Conservation (phyloP, 176 grass and related monocot genomes). For the Puya raimondii region DNA sequence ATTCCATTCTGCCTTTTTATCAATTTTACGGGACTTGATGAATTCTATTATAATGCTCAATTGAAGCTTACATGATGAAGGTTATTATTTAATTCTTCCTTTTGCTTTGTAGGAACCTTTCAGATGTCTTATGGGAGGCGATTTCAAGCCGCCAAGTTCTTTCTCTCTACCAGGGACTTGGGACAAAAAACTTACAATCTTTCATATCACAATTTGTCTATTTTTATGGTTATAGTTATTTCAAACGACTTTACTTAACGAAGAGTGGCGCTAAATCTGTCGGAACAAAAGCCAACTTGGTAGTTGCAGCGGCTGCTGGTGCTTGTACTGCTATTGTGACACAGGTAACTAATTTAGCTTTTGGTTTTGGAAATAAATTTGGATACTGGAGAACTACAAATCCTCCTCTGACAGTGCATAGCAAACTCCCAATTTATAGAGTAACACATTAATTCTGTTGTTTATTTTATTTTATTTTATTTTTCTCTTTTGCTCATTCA, state of each 20-base stretch:
- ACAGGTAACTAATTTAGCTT: conserved; percentile 33
- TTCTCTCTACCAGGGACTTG: conserved; percentile 90
- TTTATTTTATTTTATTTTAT: not conserved
- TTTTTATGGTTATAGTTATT: conserved; percentile 96
- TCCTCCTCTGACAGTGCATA: not conserved
- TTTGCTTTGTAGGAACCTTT: conserved; percentile 61
- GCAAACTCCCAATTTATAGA: not conserved
- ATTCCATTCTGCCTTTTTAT: not conserved
- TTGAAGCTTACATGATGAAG: not conserved
- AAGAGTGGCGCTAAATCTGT: conserved; percentile 77
- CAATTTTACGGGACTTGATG: not conserved
- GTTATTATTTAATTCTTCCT: conserved; percentile 1
- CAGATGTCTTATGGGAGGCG: conserved; percentile 95
- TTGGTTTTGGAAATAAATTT: conserved; percentile 1
- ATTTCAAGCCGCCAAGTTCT: conserved; percentile 55
- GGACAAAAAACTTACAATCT: conserved; percentile 89
- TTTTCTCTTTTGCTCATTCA: not conserved
- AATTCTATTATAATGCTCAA: not conserved
- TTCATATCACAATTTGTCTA: conserved; percentile 90
- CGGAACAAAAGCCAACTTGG: conserved; percentile 76
- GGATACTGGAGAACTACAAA: not conserved
- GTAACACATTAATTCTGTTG: not conserved
- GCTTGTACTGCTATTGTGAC: conserved; percentile 83
- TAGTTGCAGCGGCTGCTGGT: conserved; percentile 85
- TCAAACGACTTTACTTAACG: conserved; percentile 76